Percentiles rank a stretch among this genome's conserved stretches.
These are phyloP conservation scores for Ganoderma lucidum DNA, from an alignment of 1,284 basidiomycete species.

Conservation along the genomic window DNA sequence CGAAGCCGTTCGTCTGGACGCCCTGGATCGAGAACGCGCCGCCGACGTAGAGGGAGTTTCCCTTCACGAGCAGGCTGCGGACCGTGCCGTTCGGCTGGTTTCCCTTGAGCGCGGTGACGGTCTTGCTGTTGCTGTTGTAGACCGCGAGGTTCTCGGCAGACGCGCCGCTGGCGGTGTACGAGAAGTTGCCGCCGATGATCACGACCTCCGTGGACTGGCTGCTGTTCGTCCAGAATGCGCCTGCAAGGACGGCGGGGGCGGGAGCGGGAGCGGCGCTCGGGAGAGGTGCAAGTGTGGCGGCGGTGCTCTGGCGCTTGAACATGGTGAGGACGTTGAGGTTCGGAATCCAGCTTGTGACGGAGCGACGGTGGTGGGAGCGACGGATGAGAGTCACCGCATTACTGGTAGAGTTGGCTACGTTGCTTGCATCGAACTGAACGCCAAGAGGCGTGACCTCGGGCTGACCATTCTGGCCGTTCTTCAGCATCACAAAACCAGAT, in stretches of 20 bases:
- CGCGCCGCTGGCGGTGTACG: slow-evolving; percentile 57
- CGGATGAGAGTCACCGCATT: slow-evolving; percentile 44
- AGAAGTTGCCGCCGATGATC: slow-evolving; percentile 93
- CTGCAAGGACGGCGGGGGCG: slow-evolving; percentile 86
- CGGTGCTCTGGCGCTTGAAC: slow-evolving; percentile 58
- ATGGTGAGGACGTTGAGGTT: slow-evolving; percentile 55
- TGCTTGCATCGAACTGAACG: slow-evolving; percentile 54
- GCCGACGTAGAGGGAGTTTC: slow-evolving; percentile 78
- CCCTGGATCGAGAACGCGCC: slow-evolving; percentile 77
- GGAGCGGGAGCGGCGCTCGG: slow-evolving; percentile 62
- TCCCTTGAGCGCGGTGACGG: slow-evolving; percentile 66
- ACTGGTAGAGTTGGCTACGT: slow-evolving; percentile 33
- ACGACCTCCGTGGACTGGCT: slow-evolving; percentile 71
- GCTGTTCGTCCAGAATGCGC: slow-evolving; percentile 90
- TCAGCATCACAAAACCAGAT: slow-evolving; percentile 74
- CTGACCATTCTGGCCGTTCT: slow-evolving; percentile 61
- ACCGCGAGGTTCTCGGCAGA: slow-evolving; percentile 71
- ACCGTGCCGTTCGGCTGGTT: slow-evolving; percentile 77
- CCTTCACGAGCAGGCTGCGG: slow-evolving; percentile 70
- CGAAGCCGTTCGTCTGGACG: slow-evolving; percentile 68
- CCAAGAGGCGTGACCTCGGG: slow-evolving; percentile 68
- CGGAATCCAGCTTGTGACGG: slow-evolving; percentile 58
- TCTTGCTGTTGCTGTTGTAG: slow-evolving; percentile 67
- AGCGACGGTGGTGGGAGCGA: slow-evolving; percentile 45
- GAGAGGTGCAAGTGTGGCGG: slow-evolving; percentile 52